phyloP scores from a whole-genome alignment of 1,284 basidiomycete genomes.

The Sporisorium sorghi region DNA sequence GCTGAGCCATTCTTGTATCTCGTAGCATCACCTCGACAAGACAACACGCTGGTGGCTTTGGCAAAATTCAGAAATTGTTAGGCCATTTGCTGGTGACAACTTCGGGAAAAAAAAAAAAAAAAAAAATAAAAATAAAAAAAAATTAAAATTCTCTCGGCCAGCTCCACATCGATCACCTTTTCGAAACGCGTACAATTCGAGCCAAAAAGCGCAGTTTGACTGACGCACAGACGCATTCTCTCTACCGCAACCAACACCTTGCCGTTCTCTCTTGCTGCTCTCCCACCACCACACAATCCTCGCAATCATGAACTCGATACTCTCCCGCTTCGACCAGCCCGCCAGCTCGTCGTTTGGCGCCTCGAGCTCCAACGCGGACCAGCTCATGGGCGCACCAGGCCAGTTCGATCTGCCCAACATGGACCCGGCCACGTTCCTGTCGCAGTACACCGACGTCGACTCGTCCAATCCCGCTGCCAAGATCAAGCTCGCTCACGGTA shows the following conservation, averaged over 20 bases:
- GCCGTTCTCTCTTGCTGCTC: not conserved
- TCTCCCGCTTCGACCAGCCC: conserved; percentile 50
- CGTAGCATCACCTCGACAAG: too few relatives aligned
- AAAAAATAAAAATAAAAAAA: too few relatives aligned
- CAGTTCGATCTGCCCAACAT: conserved; percentile 58
- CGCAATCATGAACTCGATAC: conserved; percentile 56
- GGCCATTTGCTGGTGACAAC: not conserved
- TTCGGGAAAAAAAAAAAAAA: not conserved
- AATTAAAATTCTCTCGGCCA: too few relatives aligned
- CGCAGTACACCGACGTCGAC: conserved; percentile 68
- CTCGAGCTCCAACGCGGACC: conserved; percentile 15
- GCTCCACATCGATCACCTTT: conserved; percentile 39
- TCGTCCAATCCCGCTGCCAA: conserved; percentile 67
- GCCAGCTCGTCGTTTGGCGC: conserved; percentile 19
- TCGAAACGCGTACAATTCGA: conserved; percentile 29
- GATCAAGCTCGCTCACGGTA: conserved; percentile 99
- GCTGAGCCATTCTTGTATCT: too few relatives aligned
- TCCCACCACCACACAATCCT: not conserved
- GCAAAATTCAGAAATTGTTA: not conserved
- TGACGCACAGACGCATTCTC: conserved; percentile 26
- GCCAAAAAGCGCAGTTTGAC: conserved; percentile 12
- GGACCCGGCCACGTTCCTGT: conserved; percentile 64
- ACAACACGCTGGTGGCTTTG: too few relatives aligned
- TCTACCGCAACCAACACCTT: not conserved
- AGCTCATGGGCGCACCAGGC: conserved; percentile 42